phyloP scores from a whole-genome alignment of 129 eudicot genomes.

The Pittosporum tobira region DNA sequence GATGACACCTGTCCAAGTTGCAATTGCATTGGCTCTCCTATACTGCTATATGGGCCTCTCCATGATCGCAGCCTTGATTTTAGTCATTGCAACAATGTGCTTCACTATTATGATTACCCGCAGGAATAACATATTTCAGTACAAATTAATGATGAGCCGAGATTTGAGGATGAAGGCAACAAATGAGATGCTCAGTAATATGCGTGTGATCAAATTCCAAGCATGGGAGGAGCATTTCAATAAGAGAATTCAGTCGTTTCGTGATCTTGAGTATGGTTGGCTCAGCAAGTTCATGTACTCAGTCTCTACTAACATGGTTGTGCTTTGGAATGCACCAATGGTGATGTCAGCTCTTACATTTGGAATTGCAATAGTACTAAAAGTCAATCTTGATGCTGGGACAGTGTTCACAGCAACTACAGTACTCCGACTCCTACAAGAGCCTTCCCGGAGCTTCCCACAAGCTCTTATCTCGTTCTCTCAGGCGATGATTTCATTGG shows the following conservation, averaged over 20 bases:
- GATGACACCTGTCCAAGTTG: conserved; percentile 55
- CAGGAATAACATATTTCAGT: conserved; percentile 29
- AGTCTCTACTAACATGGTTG: conserved; percentile 25
- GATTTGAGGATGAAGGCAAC: conserved; percentile 59
- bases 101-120: conserved; percentile 11
- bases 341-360: conserved; percentile 41
- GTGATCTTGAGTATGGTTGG: conserved; percentile 45
- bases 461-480: conserved; percentile 47
- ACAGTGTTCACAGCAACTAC: conserved; percentile 58
- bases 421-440: conserved; percentile 45
- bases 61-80: conserved; percentile 18
- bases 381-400: conserved; percentile 32
- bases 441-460: conserved; percentile 53
- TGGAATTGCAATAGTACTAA: conserved; percentile 27
- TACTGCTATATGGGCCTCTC: conserved; percentile 40
- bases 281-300: conserved; percentile 43
- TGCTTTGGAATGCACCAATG: conserved; percentile 42
- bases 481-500: conserved; percentile 49
- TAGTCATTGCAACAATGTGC: conserved; percentile 18
- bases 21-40: conserved; percentile 25
- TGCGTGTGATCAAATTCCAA: conserved; percentile 69
- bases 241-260: conserved; percentile 29
- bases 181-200: conserved; percentile 43
- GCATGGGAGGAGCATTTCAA: conserved; percentile 72
- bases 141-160: conserved; percentile 34